phyloP scores from a whole-genome alignment of 371 early-diverging fungal species.

The Basidiobolus meristosporus region DNA sequence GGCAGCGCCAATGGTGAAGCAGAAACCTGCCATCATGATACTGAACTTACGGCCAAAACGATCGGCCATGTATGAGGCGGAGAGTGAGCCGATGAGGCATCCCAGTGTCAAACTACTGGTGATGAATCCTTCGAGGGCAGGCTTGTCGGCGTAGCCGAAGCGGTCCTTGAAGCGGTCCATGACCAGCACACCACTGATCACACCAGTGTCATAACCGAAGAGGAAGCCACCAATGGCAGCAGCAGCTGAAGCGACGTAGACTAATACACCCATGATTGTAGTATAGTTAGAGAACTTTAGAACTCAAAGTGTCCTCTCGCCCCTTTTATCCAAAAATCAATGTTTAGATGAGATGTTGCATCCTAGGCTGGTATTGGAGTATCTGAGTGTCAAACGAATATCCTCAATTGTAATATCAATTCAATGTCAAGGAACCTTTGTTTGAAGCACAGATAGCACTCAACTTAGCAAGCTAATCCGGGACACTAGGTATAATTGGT shows the following conservation, averaged over 20 bases:
- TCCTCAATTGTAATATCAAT: too few species aligned
- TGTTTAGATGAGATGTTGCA: too few species aligned
- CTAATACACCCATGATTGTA: too few species aligned
- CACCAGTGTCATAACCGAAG: constrained; percentile 4
- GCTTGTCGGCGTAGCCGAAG: not conserved
- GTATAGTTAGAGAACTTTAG: too few species aligned
- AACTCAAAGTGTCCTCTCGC: too few species aligned
- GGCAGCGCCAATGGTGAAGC: constrained; percentile 4
- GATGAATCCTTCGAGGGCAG: constrained; percentile 1
- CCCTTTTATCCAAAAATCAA: too few species aligned
- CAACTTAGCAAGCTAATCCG: too few species aligned
- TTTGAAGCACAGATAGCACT: too few species aligned
- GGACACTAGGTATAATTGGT: too few species aligned
- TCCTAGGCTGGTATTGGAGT: too few species aligned
- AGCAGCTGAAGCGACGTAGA: not conserved
- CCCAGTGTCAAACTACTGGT: not conserved
- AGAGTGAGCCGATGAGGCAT: constrained; percentile 1
- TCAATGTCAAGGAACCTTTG: too few species aligned
- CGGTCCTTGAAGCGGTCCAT: not conserved
- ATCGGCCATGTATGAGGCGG: not conserved
- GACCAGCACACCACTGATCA: constrained; percentile 2
- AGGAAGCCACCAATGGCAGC: constrained; percentile 2
- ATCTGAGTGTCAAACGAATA: too few species aligned
- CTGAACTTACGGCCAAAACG: constrained; percentile 3
- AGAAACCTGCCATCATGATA: constrained; percentile 1